Percentiles rank a stretch among this genome's conserved stretches.
Evolutionary conservation across 2,329 filamentous ascomycete species (phyloP).

Genomic region (Fusarium humuli): DNA sequence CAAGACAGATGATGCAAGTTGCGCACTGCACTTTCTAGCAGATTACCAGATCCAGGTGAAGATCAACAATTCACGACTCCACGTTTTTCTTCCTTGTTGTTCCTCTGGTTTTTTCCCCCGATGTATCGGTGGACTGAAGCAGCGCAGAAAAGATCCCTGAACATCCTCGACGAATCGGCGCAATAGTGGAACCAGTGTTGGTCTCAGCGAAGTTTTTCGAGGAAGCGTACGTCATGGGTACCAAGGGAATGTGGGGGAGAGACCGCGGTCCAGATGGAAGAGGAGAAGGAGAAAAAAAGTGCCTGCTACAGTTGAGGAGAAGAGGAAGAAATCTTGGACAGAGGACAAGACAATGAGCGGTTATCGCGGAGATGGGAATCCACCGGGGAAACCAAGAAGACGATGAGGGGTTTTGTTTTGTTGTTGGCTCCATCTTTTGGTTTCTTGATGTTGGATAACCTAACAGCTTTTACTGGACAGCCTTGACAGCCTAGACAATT

Average conservation of each 20-base stretch:
- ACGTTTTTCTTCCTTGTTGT: neutral
- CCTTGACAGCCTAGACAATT: neutral
- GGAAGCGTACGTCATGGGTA: constrained; percentile 32
- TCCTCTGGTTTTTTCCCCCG: neutral
- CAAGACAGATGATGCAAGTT: constrained; percentile 23
- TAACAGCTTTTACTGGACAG: neutral
- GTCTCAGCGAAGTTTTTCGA: constrained; percentile 13
- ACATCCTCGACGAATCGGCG: constrained; percentile 28
- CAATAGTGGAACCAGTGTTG: constrained; percentile 17
- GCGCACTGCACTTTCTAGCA: constrained; percentile 3
- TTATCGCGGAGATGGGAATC: constrained; percentile 32
- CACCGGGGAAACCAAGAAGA: neutral
- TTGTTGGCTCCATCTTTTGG: neutral
- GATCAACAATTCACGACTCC: constrained; percentile 15
- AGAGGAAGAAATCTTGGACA: constrained; percentile 13
- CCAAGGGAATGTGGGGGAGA: constrained; percentile 31
- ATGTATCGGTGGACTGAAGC: neutral
- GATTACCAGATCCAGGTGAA: constrained; percentile 13
- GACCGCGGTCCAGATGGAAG: constrained; percentile 29
- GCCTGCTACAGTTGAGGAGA: constrained; percentile 14
- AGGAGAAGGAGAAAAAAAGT: constrained; percentile 9
- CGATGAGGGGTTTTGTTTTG: constrained; percentile 30
- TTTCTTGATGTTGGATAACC: neutral
- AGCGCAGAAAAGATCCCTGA: neutral
- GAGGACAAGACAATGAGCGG: constrained; percentile 22